A percentile compares a stretch with the other conserved stretches of the same genome.
These are phyloP conservation scores for Psilocybe mexicana DNA, from an alignment of 1,284 basidiomycete species.

Conservation along the genomic window DNA sequence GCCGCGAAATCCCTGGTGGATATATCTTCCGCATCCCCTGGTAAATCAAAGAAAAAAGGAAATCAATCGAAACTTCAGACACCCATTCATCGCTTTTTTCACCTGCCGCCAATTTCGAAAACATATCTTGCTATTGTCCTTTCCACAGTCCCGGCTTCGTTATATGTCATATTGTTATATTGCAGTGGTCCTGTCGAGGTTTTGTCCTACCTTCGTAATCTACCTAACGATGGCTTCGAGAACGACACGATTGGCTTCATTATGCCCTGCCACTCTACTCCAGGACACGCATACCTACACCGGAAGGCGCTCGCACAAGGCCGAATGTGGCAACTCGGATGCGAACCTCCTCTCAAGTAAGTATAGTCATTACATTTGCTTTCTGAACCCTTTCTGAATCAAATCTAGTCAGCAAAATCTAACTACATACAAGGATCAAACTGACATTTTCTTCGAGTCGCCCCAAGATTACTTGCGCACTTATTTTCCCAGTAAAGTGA, in stretches of 20 bases:
- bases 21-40: slow-evolving; percentile 27
- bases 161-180: slow-evolving; percentile 76
- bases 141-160: slow-evolving; percentile 55
- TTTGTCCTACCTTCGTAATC: slow-evolving; percentile 58
- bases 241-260: slow-evolving; percentile 72
- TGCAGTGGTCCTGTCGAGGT: slow-evolving; percentile 78
- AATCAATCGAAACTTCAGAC: background rate
- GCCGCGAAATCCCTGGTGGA: slow-evolving; percentile 73
- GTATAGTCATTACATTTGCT: slow-evolving; percentile 23
- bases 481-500: slow-evolving; percentile 66
- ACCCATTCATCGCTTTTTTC: slow-evolving; percentile 10
- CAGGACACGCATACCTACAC: slow-evolving; percentile 92
- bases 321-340: slow-evolving; percentile 81
- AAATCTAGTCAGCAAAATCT: slow-evolving; percentile 48
- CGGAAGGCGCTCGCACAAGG: slow-evolving; percentile 55
- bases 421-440: slow-evolving; percentile 75
- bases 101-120: slow-evolving; percentile 32
- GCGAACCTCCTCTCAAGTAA: slow-evolving; percentile 86
- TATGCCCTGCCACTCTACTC: slow-evolving; percentile 99
- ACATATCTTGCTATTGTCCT: slow-evolving; percentile 47
- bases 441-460: slow-evolving; percentile 79
- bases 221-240: slow-evolving; percentile 47
- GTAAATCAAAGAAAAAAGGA: background rate
- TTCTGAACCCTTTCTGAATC: background rate
- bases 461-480: slow-evolving; percentile 67